Base-by-base conservation (phyloP, 1,284 basidiomycete species). In the Sanghuangporus sanghuang region DNA sequence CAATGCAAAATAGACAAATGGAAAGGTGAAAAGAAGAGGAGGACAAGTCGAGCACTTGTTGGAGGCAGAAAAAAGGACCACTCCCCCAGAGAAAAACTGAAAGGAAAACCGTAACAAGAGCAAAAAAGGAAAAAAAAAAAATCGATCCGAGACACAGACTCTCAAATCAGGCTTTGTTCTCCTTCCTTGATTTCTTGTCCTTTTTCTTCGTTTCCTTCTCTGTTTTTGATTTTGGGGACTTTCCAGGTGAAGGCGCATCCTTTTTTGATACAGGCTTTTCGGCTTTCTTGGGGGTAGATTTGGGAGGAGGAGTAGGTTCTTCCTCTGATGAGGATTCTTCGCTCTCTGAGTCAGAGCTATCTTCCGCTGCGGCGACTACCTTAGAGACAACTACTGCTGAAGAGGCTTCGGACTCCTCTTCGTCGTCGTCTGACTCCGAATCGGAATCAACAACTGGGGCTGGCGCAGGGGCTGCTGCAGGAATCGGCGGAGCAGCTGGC, bases 331-430 rank as follows among this genome's bases (percentile, higher is more conserved):
- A 54, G 16, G 27, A 12, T 16, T 8, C 42, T 35, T 61, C 53
- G 42, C 36, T 49, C 32, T 53, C 53, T 21, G 46, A 49, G 14
- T 59, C 54, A 21, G 62, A 53, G 35, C 39, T 35, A 9, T 38
- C 39, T 16, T 44, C 54, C 6, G 52, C 12, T 18, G 14, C 27
- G 6, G 4, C 11, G 38, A 54, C 53, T 14, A 8, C 53, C 16
- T 27, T 46, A n/a, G 57, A 46, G 27, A 49, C 57, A 27, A 16
- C 58, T 36, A 14, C 59, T 14, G n/a, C 42, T 48, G 50, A 38
- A 49, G 64, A 56, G 42, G 53, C 63, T 46, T 62, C 62, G 40
- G 59, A 48, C 21, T 52, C 58, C 38, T 59, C 67, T 40, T 65
- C 59, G 16, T 66, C 40, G 18, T 57, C 40, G 53, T 65, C 21